Evolutionary conservation across 116 monocot species (phyloP), one percentile per base, ranked within the genome.

Genomic region (Cymodocea nodosa): DNA sequence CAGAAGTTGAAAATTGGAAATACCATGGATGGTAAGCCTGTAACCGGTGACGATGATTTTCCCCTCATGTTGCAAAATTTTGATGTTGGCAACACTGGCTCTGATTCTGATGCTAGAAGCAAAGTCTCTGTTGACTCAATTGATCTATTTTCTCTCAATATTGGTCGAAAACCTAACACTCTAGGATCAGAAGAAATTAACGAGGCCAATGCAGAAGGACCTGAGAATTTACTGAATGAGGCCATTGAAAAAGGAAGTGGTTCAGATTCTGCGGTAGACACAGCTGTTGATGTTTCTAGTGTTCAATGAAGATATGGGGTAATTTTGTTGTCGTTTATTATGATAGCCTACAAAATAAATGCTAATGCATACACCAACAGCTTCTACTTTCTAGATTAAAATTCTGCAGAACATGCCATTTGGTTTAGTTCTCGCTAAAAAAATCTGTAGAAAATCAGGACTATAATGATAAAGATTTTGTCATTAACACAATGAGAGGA

Each of bases 11-110:
- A 73, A 51, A 35, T 73, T 23, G 84, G 85, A 70, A 14, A 82
- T 44, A 84, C 80, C 70, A 85, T 74, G 70, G 91, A 77, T 10
- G 56, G 2, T 51, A 80, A 70, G 60, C 17, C 40, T 64, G 51
- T 50, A 62, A 23, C 39, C 13, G 69, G 56, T 5, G 48, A 50
- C 9, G 68, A 57, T 64, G 6, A 18, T n/a, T 64, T 80, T 36
- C 84, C 87, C 34, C 70, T 19, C 13, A 77, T 89, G 64, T 71
- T 87, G 63, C 73, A 71, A 64, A 80, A 84, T 54, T 72, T 88
- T 50, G 77, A 80, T 67, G 91, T 75, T 56, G 68, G 63, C 25
- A 40, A 1, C 73, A 54, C 57, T 22, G 54, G 52, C 23, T 51
- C 18, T 35, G 62, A 8, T 35, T 62, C 62, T 37, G 62, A 62